phyloP scores from a whole-genome alignment of 2,329 filamentous ascomycete genomes.

The Blastomyces silverae region DNA sequence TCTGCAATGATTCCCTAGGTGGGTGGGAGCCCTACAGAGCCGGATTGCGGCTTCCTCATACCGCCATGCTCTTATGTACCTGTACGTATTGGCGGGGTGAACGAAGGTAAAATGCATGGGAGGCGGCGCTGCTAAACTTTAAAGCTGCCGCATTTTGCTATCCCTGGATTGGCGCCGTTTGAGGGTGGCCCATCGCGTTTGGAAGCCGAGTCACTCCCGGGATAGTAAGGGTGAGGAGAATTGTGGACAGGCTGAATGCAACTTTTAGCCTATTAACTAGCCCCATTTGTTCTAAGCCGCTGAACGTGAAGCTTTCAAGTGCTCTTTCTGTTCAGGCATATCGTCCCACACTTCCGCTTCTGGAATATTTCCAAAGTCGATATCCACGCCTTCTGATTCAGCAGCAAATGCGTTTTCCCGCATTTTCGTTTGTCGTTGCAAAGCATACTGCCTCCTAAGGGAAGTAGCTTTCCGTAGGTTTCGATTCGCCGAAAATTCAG shows the following conservation, averaged over 20 bases:
- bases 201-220: neutral
- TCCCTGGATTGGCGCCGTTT: neutral
- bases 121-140: neutral
- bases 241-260: neutral
- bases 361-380: constrained; percentile 7
- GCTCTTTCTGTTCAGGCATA: neutral
- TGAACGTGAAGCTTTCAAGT: neutral
- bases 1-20: neutral
- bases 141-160: neutral
- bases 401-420: constrained; percentile 22
- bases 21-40: neutral
- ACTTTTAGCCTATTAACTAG: neutral
- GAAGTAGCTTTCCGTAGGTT: constrained; percentile 37
- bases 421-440: constrained; percentile 28
- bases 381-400: constrained; percentile 11
- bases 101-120: neutral
- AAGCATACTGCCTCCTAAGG: constrained; percentile 21
- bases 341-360: constrained; percentile 5
- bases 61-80: neutral
- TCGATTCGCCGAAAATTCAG: constrained; percentile 48
- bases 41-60: neutral
- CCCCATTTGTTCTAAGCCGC: neutral
- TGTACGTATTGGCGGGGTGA: neutral
- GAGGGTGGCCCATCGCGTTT: neutral
- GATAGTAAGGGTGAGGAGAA: neutral